Evolutionary conservation across 495 filamentous ascomycete genomes (phyloP).

Genomic region (Neurospora sp.): DNA sequence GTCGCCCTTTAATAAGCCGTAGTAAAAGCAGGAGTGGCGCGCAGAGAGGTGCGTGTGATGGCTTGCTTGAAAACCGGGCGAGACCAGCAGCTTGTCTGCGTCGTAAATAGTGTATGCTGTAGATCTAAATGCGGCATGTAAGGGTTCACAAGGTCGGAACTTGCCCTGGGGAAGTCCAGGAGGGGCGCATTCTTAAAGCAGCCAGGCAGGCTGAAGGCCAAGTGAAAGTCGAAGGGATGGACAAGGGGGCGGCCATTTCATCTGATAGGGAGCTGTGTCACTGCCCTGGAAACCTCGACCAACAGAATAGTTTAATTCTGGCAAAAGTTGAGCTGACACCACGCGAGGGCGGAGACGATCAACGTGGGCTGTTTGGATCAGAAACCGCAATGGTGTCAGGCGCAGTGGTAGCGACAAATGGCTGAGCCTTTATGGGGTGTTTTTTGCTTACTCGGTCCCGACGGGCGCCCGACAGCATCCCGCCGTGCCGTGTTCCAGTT

Average conservation of each 20-base stretch:
- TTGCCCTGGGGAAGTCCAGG: not conserved
- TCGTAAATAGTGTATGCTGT: not conserved
- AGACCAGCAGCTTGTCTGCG: not conserved
- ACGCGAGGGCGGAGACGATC: not conserved
- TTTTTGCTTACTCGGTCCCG: not conserved
- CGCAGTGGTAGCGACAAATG: not conserved
- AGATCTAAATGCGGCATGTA: not conserved
- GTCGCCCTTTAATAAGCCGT: constrained; percentile 1
- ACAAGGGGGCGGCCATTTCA: not conserved
- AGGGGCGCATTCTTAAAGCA: not conserved
- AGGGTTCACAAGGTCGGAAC: not conserved
- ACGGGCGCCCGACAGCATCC: not conserved
- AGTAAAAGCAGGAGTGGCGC: not conserved
- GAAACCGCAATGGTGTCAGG: not conserved
- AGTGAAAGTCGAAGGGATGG: not conserved
- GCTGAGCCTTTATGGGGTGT: not conserved
- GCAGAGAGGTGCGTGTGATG: not conserved
- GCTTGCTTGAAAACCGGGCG: not conserved
- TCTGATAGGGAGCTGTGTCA: not conserved
- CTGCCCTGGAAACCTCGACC: not conserved
- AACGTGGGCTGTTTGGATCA: not conserved
- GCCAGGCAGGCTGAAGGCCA: not conserved
- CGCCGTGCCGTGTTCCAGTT: not conserved
- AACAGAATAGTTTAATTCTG: not conserved
- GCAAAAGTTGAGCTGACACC: not conserved